A percentile compares a stretch with the other conserved stretches of the same genome.
Conservation (phyloP, 1,284 basidiomycete genomes). For the Peniophora sp. region DNA sequence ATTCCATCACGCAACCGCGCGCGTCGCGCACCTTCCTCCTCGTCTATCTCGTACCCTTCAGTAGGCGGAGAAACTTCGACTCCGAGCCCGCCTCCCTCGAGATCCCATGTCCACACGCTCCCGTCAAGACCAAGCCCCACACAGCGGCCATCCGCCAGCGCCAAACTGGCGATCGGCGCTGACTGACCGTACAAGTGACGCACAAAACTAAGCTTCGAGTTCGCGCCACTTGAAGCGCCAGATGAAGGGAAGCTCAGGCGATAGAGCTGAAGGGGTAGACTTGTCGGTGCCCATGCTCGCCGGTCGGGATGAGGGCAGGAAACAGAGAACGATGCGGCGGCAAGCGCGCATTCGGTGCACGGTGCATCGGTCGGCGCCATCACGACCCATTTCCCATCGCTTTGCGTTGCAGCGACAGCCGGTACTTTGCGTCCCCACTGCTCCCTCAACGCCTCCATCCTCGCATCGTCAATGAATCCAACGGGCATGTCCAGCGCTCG, state of each 20-base stretch:
- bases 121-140: slow-evolving; percentile 65
- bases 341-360: slow-evolving; percentile 8
- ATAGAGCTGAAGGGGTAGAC: slow-evolving; percentile 54
- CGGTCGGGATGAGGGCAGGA: slow-evolving; percentile 11
- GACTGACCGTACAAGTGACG: slow-evolving; percentile 61
- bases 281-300: slow-evolving; percentile 11
- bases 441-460: slow-evolving; percentile 53
- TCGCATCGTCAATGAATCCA: slow-evolving; percentile 63
- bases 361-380: slow-evolving; percentile 50
- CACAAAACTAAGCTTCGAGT: slow-evolving; percentile 62
- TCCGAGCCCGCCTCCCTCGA: slow-evolving; percentile 55
- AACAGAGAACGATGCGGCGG: slow-evolving; percentile 10
- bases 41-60: slow-evolving; percentile 4
- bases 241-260: slow-evolving; percentile 53
- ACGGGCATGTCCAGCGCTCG: slow-evolving; percentile 62
- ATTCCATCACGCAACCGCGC: slow-evolving; percentile 8
- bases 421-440: slow-evolving; percentile 71
- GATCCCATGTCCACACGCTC: slow-evolving; percentile 77
- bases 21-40: slow-evolving; percentile 4
- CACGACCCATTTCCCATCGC: slow-evolving; percentile 79
- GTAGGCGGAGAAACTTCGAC: slow-evolving; percentile 40
- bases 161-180: slow-evolving; percentile 56
- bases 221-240: slow-evolving; percentile 33
- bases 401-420: slow-evolving; percentile 59
- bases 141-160: slow-evolving; percentile 72